Percentiles rank a stretch among this genome's conserved stretches.
Evolutionary conservation across 495 filamentous ascomycete species (phyloP).

Genomic region (Penicillium soppii): DNA sequence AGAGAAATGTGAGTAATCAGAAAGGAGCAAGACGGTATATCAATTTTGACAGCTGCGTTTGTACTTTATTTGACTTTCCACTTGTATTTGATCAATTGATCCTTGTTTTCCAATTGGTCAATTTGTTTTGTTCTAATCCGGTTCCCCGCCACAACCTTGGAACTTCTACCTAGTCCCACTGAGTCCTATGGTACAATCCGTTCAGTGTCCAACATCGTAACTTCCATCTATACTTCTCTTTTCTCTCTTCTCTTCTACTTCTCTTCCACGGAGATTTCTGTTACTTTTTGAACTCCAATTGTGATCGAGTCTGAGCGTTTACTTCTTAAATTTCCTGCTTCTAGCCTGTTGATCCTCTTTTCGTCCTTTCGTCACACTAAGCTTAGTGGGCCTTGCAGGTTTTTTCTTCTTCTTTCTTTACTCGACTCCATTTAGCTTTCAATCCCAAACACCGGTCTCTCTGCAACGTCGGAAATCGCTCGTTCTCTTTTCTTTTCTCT

Average conservation of each 20-base stretch:
- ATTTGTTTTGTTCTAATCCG: too few relatives aligned
- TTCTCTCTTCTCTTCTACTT: too few relatives aligned
- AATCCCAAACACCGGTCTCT: constrained; percentile 2
- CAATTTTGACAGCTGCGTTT: not conserved
- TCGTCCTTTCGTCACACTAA: not conserved
- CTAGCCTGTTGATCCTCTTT: not conserved
- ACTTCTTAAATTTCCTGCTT: not conserved
- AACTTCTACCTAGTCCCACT: not conserved
- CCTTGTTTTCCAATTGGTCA: not conserved
- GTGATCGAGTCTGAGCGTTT: not conserved
- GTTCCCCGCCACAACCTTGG: too few relatives aligned
- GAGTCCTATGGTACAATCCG: constrained; percentile 9
- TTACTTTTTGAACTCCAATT: not conserved
- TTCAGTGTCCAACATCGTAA: too few relatives aligned
- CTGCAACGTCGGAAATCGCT: not conserved
- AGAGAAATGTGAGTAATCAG: too few relatives aligned
- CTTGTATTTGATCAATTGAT: not conserved
- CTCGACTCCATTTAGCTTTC: not conserved
- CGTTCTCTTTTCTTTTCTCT: not conserved
- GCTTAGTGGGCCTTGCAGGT: not conserved
- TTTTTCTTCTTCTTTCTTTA: not conserved
- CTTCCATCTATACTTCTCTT: too few relatives aligned
- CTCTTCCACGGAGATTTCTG: too few relatives aligned
- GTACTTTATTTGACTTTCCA: not conserved
- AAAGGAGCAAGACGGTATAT: not conserved